Evolutionary conservation across 176 grass and related monocot species (phyloP).

Genomic region (Pontederia paniculata): DNA sequence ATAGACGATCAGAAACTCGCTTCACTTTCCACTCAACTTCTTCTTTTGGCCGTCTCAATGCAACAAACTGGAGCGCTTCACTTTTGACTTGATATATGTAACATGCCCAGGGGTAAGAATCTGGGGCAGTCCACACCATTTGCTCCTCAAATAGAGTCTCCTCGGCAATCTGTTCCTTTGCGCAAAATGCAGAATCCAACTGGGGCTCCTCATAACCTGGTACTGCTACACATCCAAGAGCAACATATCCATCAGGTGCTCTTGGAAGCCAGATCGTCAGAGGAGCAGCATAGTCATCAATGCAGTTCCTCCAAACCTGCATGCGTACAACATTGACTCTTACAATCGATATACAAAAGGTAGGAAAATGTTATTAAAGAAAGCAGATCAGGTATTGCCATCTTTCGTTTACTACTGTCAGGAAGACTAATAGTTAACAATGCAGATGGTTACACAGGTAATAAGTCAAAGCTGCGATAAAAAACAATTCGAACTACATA

Average conservation of each 20-base stretch:
- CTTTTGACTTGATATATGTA: conserved; percentile 83
- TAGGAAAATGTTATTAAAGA: not conserved
- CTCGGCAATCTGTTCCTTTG: conserved; percentile 37
- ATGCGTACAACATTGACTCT: not conserved
- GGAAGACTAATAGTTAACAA: too few relatives aligned
- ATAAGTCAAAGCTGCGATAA: not conserved
- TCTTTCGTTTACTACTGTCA: too few relatives aligned
- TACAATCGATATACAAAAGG: not conserved
- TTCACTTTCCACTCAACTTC: conserved; percentile 39
- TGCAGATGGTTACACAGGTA: not conserved
- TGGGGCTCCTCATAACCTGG: conserved; percentile 53
- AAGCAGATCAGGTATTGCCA: not conserved
- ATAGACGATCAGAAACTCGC: conserved; percentile 34
- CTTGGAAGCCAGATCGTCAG: conserved; percentile 81
- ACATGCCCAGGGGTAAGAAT: conserved; percentile 85
- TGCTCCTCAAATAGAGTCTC: conserved; percentile 77
- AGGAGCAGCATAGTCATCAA: conserved; percentile 53
- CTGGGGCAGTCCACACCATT: conserved; percentile 59
- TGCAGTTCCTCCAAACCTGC: conserved; percentile 93
- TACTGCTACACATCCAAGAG: conserved; percentile 72
- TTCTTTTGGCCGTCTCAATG: conserved; percentile 64
- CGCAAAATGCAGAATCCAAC: conserved; percentile 46
- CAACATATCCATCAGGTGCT: conserved; percentile 60
- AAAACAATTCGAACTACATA: conserved; percentile 18
- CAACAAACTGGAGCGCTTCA: conserved; percentile 62